Evolutionary conservation across 2,329 filamentous ascomycete genomes (phyloP), one percentile per base, ranked within the genome.

Genomic region (Fusarium tuaranense): DNA sequence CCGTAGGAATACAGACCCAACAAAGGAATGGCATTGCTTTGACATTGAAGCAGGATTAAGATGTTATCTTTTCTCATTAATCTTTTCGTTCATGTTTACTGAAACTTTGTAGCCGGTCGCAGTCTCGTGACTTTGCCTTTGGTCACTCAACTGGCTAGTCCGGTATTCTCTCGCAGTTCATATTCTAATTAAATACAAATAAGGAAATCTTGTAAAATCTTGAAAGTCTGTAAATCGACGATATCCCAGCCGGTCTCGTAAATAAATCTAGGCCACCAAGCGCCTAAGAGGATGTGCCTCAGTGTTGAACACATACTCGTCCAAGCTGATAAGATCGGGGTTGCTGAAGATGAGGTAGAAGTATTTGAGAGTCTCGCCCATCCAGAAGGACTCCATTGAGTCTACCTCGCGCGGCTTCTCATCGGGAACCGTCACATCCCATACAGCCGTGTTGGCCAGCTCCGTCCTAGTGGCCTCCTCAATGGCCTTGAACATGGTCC

Each of bases 311-410:
- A 79, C 77, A 60, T 74, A 79, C 53, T 78, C 70, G 25, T 79
- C 77, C 46, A 79, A 55, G 36, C 70, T 79, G 14, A 79, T 76
- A n/a, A 79, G 60, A 87, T 92, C 83, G 91, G 89, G 60, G 41
- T 75, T 71, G 63, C 77, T 79, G n/a, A 79, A 79, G 13, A 73
- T 61, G 36, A 78, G 72, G 13, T 79, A 80, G 62, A 77, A 79
- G 39, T 79, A 81, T 70, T 80, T 80, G 7, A 80, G 65, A 25
- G 79, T 80, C 76, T 80, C 79, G 16, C 79, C 79, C 77, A 80
- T 74, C 75, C 67, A 68, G 44, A 67, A 73, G 10, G 80, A 80
- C 82, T 94, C 90, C 90, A 92, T 92, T n/a, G 88, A 88, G 77
- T 94, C 92, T 39, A 84, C 81, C 68, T 83, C 82, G 51, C 84